phyloP scores from a whole-genome alignment of 495 filamentous ascomycete species.

The Penicillium parvum region DNA sequence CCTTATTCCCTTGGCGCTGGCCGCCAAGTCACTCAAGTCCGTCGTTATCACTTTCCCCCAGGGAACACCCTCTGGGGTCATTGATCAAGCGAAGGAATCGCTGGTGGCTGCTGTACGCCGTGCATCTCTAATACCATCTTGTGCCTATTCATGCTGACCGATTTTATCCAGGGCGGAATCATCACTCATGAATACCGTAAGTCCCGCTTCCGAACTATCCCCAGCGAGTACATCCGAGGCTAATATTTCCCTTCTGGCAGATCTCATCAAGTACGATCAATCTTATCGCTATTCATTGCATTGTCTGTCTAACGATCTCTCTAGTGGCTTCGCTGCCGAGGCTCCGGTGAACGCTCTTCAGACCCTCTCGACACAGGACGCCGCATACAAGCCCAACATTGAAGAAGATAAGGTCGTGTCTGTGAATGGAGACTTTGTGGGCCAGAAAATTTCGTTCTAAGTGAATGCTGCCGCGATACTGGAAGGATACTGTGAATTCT shows the following conservation, averaged over 20 bases:
- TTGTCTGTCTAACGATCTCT: conserved; percentile 17
- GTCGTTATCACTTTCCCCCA: conserved; percentile 74
- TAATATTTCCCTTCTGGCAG: conserved; percentile 22
- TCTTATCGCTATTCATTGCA: neutral
- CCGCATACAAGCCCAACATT: conserved; percentile 60
- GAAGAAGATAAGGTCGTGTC: conserved; percentile 70
- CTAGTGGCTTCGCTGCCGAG: conserved; percentile 73
- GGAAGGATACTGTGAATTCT: conserved; percentile 1
- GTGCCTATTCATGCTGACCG: neutral
- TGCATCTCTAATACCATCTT: neutral
- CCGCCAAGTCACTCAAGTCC: conserved; percentile 58
- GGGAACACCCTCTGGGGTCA: conserved; percentile 63
- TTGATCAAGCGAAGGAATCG: conserved; percentile 65
- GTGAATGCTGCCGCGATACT: neutral
- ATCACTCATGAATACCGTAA: conserved; percentile 54
- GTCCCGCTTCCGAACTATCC: conserved; percentile 13
- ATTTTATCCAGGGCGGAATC: conserved; percentile 23
- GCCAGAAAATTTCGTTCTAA: conserved; percentile 4
- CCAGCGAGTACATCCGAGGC: neutral
- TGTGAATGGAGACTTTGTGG: conserved; percentile 27
- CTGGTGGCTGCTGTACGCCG: conserved; percentile 61
- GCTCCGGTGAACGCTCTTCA: conserved; percentile 64
- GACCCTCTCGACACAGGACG: conserved; percentile 60
- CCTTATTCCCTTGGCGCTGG: conserved; percentile 52
- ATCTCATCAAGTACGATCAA: conserved; percentile 46